A percentile compares a stretch with the other conserved stretches of the same genome.
phyloP scores from a whole-genome alignment of 345 rosid species.

The Syzygium aqueum region DNA sequence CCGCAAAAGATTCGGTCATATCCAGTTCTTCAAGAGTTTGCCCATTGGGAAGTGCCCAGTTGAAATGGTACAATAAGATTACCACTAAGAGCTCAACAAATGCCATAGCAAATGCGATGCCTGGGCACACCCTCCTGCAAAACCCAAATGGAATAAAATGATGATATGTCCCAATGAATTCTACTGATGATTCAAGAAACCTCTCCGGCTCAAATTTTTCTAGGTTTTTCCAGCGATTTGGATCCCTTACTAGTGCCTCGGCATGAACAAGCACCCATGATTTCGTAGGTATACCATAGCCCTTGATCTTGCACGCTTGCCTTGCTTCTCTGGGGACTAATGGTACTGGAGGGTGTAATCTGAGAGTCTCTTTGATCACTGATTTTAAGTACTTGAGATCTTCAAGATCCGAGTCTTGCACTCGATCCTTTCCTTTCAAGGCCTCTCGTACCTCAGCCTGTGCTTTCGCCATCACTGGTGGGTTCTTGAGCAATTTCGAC shows the following conservation, averaged over 20 bases:
- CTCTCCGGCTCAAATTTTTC: slow-evolving; percentile 7
- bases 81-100: slow-evolving; percentile 1
- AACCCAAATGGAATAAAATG: slow-evolving; percentile 6
- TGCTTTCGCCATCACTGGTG: slow-evolving; percentile 9
- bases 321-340: slow-evolving; percentile 12
- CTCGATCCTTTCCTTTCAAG: neutral
- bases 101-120: neutral
- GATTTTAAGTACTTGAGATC: slow-evolving; percentile 10
- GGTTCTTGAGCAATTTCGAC: slow-evolving; percentile 13
- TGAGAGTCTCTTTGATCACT: slow-evolving; percentile 16
- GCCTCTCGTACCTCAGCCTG: slow-evolving; percentile 8
- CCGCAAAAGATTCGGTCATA: neutral
- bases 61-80: neutral
- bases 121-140: slow-evolving; percentile 8
- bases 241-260: neutral
- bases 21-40: neutral
- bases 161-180: neutral
- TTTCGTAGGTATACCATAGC: neutral
- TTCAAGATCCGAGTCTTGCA: slow-evolving; percentile 1
- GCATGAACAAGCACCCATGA: neutral
- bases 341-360: slow-evolving; percentile 19
- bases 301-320: slow-evolving; percentile 4
- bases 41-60: neutral
- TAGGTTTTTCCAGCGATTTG: neutral
- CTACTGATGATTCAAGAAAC: slow-evolving; percentile 1